phyloP scores from a whole-genome alignment of 2,329 filamentous ascomycete species.

The Cercospora brassicicola region DNA sequence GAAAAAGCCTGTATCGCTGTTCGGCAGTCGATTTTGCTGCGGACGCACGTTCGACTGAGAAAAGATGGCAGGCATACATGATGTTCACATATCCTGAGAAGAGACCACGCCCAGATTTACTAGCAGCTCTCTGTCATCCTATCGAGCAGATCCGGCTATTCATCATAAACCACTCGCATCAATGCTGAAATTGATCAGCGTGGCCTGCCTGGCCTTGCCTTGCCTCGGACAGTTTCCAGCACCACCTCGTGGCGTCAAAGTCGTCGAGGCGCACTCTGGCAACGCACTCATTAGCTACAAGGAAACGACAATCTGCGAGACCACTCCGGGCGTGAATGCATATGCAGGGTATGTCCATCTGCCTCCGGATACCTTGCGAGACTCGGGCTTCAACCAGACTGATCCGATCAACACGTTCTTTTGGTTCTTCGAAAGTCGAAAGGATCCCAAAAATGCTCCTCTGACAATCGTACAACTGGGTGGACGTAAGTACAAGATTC shows the following conservation, averaged over 20 bases:
- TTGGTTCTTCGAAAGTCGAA: constrained; percentile 54
- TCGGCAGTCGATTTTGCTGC: neutral
- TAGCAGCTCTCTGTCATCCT: too few species aligned
- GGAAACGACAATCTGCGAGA: constrained; percentile 53
- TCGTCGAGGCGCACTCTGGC: constrained; percentile 8
- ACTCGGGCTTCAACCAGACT: constrained; percentile 6
- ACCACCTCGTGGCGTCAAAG: constrained; percentile 17
- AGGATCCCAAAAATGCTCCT: constrained; percentile 45
- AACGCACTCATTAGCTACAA: constrained; percentile 24
- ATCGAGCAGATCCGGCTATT: too few species aligned
- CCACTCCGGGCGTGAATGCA: constrained; percentile 55
- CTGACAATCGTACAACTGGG: constrained; percentile 61
- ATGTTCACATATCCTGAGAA: too few species aligned
- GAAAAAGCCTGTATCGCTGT: neutral
- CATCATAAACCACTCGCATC: accelerated
- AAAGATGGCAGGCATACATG: neutral
- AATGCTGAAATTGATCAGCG: neutral
- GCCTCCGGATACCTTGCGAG: constrained; percentile 3
- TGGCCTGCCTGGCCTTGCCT: neutral
- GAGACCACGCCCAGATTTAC: too few species aligned
- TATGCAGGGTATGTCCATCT: constrained; percentile 63
- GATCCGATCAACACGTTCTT: constrained; percentile 16
- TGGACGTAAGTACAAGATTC: constrained; percentile 41
- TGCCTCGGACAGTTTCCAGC: constrained; percentile 15
- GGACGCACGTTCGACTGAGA: neutral